Evolutionary conservation across 768 basidiomycete species (phyloP).

Genomic region (Pulveroboletus sp.): DNA sequence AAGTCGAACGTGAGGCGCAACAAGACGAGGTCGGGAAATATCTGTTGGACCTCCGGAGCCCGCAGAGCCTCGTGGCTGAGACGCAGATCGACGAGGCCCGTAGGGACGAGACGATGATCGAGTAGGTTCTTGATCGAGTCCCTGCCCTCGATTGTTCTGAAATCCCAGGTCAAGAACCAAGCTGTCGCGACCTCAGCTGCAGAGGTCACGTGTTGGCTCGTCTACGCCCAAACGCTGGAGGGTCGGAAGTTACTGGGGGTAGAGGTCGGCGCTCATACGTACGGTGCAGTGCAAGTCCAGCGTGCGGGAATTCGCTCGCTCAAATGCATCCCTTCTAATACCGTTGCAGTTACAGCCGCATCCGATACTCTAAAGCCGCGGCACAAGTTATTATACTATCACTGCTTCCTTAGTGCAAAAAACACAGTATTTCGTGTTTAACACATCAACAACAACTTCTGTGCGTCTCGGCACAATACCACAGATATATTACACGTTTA

Average conservation of each 20-base stretch:
- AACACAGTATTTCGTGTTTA: too few relatives aligned
- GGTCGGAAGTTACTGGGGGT: slow-evolving; percentile 29
- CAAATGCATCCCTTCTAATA: too few relatives aligned
- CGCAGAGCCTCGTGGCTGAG: slow-evolving; percentile 25
- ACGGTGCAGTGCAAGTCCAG: too few relatives aligned
- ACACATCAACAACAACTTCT: too few relatives aligned
- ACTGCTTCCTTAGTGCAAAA: too few relatives aligned
- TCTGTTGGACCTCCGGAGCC: slow-evolving; percentile 32
- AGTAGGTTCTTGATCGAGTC: slow-evolving; percentile 39
- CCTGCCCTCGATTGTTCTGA: slow-evolving; percentile 45
- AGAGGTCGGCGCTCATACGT: slow-evolving; percentile 18
- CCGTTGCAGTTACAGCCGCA: background rate
- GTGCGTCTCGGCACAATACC: too few relatives aligned
- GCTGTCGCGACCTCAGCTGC: slow-evolving; percentile 17
- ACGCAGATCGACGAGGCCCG: slow-evolving; percentile 14
- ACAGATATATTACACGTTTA: too few relatives aligned
- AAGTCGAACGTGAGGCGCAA: slow-evolving; percentile 56
- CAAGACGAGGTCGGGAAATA: slow-evolving; percentile 56
- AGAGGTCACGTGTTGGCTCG: slow-evolving; percentile 17
- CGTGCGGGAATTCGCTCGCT: too few relatives aligned
- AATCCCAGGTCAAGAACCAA: slow-evolving; percentile 49
- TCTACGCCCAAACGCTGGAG: slow-evolving; percentile 26
- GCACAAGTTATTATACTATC: too few relatives aligned
- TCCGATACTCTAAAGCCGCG: too few relatives aligned
- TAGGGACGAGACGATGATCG: slow-evolving; percentile 33